These are phyloP conservation scores for Camelina hispida DNA, from an alignment of 345 rosid species.

Conservation along the genomic window DNA sequence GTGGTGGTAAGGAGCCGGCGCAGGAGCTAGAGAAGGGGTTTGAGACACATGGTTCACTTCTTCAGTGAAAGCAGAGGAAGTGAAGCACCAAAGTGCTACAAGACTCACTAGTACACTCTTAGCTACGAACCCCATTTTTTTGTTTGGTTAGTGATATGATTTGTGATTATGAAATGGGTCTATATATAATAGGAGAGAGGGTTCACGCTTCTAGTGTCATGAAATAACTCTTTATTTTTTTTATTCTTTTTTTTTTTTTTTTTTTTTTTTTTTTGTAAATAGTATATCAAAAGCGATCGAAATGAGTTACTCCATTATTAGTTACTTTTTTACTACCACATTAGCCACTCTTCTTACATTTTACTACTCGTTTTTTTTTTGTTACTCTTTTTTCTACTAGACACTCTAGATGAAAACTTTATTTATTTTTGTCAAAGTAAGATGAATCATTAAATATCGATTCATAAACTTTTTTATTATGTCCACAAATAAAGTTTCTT, in stretches of 20 bases:
- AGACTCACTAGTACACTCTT: constrained; percentile 48
- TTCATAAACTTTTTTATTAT: not conserved
- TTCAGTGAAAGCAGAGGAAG: constrained; percentile 47
- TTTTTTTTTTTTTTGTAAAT: not conserved
- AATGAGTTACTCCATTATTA: constrained; percentile 1
- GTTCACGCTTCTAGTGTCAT: not conserved
- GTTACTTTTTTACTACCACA: not conserved
- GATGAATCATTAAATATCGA: too few relatives aligned
- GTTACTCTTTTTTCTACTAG: not conserved
- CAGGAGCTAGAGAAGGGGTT: constrained; percentile 43
- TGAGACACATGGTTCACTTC: constrained; percentile 37
- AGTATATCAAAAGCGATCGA: not conserved
- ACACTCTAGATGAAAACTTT: not conserved
- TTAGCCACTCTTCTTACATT: not conserved
- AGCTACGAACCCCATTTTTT: constrained; percentile 46
- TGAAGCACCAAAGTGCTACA: constrained; percentile 48
- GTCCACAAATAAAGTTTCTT: not conserved
- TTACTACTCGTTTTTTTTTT: not conserved
- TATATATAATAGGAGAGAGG: constrained; percentile 37
- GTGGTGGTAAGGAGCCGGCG: constrained; percentile 52
- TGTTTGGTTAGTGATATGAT: not conserved
- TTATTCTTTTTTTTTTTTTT: too few relatives aligned
- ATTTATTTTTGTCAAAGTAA: too few relatives aligned
- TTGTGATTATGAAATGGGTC: not conserved
- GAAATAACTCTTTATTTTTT: not conserved